Base-by-base conservation (phyloP, 2,329 filamentous ascomycete genomes). In the Fusarium sp. region DNA sequence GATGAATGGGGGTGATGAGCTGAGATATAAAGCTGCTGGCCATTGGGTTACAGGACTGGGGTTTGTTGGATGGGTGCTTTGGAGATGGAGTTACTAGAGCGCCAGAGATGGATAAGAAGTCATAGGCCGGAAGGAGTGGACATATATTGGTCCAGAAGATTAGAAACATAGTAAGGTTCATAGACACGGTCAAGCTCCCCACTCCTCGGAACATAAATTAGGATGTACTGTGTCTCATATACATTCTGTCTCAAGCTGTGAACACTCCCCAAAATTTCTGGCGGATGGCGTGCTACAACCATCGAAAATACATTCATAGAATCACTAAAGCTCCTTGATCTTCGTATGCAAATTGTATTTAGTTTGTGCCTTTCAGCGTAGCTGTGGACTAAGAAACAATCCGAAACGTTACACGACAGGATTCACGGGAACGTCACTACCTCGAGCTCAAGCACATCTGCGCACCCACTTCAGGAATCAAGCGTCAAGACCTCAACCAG, bases 31-130 rank as follows among this genome's bases (percentile, higher is more conserved):
- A 56, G 76, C 76, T 6, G 33, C 59, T 46, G 77, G 79, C 0
- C 79, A 80, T 56, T 79, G 75, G 75, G 68, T 77, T 18, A 78
- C 75, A 0, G 73, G 75, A 5, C 42, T 67, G 35, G 73, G 74
- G 1, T 76, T 79, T 42, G 61, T 67, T 3, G 71, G 71, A 6
- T 80, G 79, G 79, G 75, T 76, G 35, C 18, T 68, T 33, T 78
- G 76, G 76, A 68, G 75, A 55, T 71, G 27, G 59, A 75, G 58
- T 9, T 59, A 38, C 29, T 63, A 47, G 36, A 31, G 4, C 8
- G 6, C 33, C 12, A 36, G 15, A 29, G 10, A 15, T 52, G 17
- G 27, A 31, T 7, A 10, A 14, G 7, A 10, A 13, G n/a, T 6
- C 1, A 25, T 17, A 2, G 7, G 33, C 6, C 5, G 1, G 18